Conservation (phyloP, 2,329 filamentous ascomycete species). For the Emericellopsis cladophorae region DNA sequence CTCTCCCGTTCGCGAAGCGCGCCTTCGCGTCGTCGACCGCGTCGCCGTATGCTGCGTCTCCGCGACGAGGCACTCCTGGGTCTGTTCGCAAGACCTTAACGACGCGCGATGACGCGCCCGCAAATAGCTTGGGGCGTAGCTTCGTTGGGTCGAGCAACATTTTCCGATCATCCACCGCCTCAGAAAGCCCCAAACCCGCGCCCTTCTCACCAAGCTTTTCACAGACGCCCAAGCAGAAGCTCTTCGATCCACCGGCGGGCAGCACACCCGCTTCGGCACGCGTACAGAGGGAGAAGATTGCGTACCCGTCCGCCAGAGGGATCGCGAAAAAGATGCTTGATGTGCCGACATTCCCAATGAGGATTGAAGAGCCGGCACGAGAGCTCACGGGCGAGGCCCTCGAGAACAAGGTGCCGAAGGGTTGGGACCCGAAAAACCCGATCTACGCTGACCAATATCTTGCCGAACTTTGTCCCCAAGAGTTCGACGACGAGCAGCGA, state of each 20-base stretch:
- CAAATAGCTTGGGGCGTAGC: conserved; percentile 21
- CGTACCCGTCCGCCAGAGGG: conserved; percentile 33
- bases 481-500: conserved; percentile 45
- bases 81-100: conserved; percentile 21
- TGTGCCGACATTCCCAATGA: conserved; percentile 43
- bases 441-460: conserved; percentile 50
- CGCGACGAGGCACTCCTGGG: conserved; percentile 24
- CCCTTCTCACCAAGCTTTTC: conserved; percentile 33
- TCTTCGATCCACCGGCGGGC: conserved; percentile 25
- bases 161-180: conserved; percentile 24
- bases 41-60: conserved; percentile 16
- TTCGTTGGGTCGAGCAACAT: conserved; percentile 26
- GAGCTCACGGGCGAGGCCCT: conserved; percentile 43
- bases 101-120: conserved; percentile 20
- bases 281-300: conserved; percentile 26
- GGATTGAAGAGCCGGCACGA: conserved; percentile 43
- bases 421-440: conserved; percentile 36
- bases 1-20: conserved; percentile 30
- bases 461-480: conserved; percentile 40
- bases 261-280: conserved; percentile 29
- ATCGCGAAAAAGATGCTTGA: conserved; percentile 34
- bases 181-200: conserved; percentile 16
- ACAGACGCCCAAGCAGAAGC: conserved; percentile 30
- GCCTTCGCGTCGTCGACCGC: conserved; percentile 16
- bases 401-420: conserved; percentile 38